These are phyloP conservation scores for Wickerhamia fluorescens DNA, from an alignment of 805 yeast genomes.

Conservation along the genomic window DNA sequence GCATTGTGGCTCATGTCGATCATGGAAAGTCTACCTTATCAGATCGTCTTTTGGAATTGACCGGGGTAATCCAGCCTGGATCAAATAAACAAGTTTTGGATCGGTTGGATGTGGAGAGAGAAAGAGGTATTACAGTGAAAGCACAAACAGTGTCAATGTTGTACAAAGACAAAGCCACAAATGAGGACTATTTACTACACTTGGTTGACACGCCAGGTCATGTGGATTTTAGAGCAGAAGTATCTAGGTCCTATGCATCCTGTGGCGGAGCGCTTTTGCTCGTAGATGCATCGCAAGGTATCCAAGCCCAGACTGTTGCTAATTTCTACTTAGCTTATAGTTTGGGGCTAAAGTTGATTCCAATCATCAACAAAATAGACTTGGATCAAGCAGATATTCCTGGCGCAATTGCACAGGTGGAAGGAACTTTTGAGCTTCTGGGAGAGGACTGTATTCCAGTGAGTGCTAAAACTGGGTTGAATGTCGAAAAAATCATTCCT, in stretches of 20 bases:
- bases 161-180: conserved; percentile 49
- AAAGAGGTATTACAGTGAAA: conserved; percentile 93
- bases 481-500: conserved; percentile 75
- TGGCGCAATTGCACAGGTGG: conserved; percentile 78
- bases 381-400: conserved; percentile 81
- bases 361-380: conserved; percentile 89
- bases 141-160: conserved; percentile 97
- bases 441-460: conserved; percentile 71
- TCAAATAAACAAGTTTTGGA: conserved; percentile 79
- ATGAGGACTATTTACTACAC: conserved; percentile 75
- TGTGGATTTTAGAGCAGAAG: conserved; percentile 93
- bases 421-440: conserved; percentile 72
- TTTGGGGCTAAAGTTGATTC: conserved; percentile 72
- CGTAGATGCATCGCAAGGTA: conserved; percentile 94
- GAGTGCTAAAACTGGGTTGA: conserved; percentile 86
- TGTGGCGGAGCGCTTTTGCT: conserved; percentile 89
- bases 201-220: conserved; percentile 97
- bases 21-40: conserved; percentile 85
- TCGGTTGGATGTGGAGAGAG: conserved; percentile 88
- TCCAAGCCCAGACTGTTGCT: conserved; percentile 98
- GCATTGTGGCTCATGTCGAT: conserved; percentile 95
- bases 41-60: conserved; percentile 78
- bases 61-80: conserved; percentile 80
- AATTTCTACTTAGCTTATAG: conserved; percentile 87
- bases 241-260: conserved; percentile 87